Base-by-base conservation (phyloP, 192 early-diverging fungal species). In the Coemansia sp. region DNA sequence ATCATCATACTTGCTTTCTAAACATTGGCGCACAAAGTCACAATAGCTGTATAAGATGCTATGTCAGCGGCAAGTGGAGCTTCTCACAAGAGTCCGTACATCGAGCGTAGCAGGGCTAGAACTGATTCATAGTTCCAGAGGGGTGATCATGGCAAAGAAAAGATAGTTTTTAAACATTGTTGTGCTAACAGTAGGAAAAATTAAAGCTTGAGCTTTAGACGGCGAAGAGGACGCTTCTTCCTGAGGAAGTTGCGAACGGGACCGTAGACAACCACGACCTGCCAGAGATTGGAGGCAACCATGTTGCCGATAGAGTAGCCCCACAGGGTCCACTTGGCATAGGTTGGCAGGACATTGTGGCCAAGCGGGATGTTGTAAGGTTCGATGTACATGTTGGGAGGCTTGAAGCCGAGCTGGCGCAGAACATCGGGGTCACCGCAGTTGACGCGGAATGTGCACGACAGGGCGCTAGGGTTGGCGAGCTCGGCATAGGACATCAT, bases 391-490 rank as follows among this genome's bases (percentile, higher is more conserved):
- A 59, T 68, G 17, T 36, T 40, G 2, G 75, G 67, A 19, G 78
- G 65, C 27, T 75, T 48, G 50, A 57, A 66, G 0, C 61, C 67
- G 2, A 85, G 34, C 14, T 22, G 19, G 28, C 65, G 71, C 42
- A 82, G 42, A 41, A 75, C 62, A n/a, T 63, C 79, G 13, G 77
- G 42, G 10, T 81, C 67, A 27, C 89, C 89, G 61, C 89, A 91
- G 75, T 91, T 91, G 40, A 87, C 64, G 15, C 84, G 76, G 72
- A 89, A 84, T 36, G 79, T 41, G 62, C 89, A 91, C n/a, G 79
- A 75, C 33, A 84, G 72, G n/a, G 44, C 23, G 70, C 89, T 91
- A 14, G 89, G 89, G 55, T 84, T 77, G 22, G 68, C 82, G 19
- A 91, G 72, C 30, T 81, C 73, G 61, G 85, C 57, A 40, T 80